Conservation (phyloP, 805 yeast genomes). For the Sugiyamaella qingdaonensis region DNA sequence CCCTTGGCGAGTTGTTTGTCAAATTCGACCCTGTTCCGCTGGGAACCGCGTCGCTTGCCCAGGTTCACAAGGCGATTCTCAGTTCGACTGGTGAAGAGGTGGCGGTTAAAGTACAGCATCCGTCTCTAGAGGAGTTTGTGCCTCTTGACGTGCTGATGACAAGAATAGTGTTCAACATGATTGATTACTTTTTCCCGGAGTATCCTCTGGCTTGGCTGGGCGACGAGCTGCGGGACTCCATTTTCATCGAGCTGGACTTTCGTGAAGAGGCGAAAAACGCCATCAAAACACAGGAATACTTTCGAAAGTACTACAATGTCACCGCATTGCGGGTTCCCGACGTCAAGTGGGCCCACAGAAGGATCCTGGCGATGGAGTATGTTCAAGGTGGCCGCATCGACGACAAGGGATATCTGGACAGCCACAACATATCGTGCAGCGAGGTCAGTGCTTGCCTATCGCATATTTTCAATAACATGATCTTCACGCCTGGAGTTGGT, state of each 20-base stretch:
- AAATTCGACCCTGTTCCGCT: conserved; percentile 71
- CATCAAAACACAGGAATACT: conserved; percentile 60
- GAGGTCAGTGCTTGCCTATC: conserved; percentile 83
- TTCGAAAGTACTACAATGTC: conserved; percentile 46
- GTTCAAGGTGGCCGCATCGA: conserved; percentile 81
- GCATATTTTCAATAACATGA: conserved; percentile 91
- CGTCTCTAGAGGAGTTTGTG: conserved; percentile 77
- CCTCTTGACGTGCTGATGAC: conserved; percentile 86
- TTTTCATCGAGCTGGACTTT: conserved; percentile 88
- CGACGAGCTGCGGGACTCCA: conserved; percentile 82
- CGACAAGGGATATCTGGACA: conserved; percentile 58
- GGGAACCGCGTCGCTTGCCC: conserved; percentile 96
- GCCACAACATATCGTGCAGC: conserved; percentile 61
- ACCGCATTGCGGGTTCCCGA: conserved; percentile 83
- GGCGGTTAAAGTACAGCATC: conserved; percentile 95
- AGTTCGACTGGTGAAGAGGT: conserved; percentile 60
- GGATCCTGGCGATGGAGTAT: conserved; percentile 85
- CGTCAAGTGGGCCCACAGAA: conserved; percentile 57
- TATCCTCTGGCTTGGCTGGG: conserved; percentile 95
- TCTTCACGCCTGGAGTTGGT: conserved; percentile 86
- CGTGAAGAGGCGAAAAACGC: conserved; percentile 84
- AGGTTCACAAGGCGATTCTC: conserved; percentile 78
- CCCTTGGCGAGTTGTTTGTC: conserved; percentile 52
- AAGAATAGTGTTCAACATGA: conserved; percentile 62
- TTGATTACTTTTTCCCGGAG: conserved; percentile 82